Base-by-base conservation (phyloP, 805 yeast genomes). In the Priceomyces medius region DNA sequence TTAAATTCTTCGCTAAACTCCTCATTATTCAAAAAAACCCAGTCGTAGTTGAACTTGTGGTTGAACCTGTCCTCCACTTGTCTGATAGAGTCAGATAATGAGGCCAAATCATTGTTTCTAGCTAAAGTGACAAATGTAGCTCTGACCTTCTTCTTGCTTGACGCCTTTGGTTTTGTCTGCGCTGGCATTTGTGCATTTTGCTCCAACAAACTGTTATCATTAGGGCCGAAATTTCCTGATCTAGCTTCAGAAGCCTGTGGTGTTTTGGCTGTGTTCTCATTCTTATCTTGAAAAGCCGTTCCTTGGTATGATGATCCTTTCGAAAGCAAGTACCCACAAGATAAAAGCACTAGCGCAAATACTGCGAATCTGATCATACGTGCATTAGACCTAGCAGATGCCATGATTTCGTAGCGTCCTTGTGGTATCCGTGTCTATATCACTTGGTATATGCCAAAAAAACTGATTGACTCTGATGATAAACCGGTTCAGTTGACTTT, bases 11-110 rank as follows among this genome's bases (percentile, higher is more conserved):
- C 89, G 42, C 78, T 73, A 66, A 90, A 91, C 34, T 76, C 83
- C 41, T 81, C 87, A 58, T 90, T 96, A 64, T 90, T 90, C 53
- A 90, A 72, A 63, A 90, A 90, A 27, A 88, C 91, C 97, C 97
- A 90, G 51, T 93, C 97, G 60, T 90, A 90, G 49, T 85, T 75
- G 66, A 68, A 89, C 38, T 83, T 74, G 19, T 68, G 63, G 71
- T 90, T 90, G 73, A 91, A 90, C 46, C 97, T 74, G 61, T 88
- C 96, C 64, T 90, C 97, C 41, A 90, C 75, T 38, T 82, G 78
- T 61, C 86, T 74, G 48, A 86, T 83, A 9, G 93, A 80, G 20
- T 70, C 76, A 35, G 77, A 64, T 37, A 87, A 63, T 9, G 74
- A 73, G 66, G 74, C 71, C 43, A 86, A 60, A 58, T 86, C 95